Conservation (phyloP, 768 basidiomycete genomes). For the Suillus bovinus region DNA sequence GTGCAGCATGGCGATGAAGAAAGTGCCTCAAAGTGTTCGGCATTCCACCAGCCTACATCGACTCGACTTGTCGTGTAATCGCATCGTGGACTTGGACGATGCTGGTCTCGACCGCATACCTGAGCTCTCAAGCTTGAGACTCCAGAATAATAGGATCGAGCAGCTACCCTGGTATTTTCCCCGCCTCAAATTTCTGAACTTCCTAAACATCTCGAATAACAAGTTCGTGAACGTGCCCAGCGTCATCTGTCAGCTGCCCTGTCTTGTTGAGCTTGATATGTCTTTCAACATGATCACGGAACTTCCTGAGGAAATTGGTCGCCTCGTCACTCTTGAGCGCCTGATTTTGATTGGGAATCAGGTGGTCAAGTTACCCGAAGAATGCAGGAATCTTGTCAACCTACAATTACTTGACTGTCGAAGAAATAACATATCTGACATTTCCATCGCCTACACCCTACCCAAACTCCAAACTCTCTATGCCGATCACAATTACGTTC, state of each 20-base stretch:
- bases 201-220: conserved; percentile 95
- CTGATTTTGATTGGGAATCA: conserved; percentile 87
- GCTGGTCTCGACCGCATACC: conserved; percentile 78
- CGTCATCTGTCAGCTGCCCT: conserved; percentile 70
- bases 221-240: conserved; percentile 77
- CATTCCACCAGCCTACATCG: conserved; percentile 72
- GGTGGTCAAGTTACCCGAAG: conserved; percentile 68
- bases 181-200: conserved; percentile 64
- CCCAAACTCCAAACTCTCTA: conserved; percentile 66
- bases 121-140: conserved; percentile 63
- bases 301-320: conserved; percentile 79
- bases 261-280: conserved; percentile 84
- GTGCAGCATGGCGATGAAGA: conserved; percentile 92
- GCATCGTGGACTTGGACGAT: conserved; percentile 86
- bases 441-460: conserved; percentile 66
- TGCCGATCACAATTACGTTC: conserved; percentile 83
- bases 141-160: conserved; percentile 92
- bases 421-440: conserved; percentile 79
- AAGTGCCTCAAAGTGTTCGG: conserved; percentile 82
- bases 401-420: conserved; percentile 80
- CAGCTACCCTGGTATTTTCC: conserved; percentile 85
- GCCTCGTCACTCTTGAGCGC: conserved; percentile 64
- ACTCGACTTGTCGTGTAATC: conserved; percentile 89
- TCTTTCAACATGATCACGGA: conserved; percentile 91
- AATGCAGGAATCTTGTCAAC: conserved; percentile 53